Base-by-base conservation (phyloP, 306 rosid species). In the Quillaja saponaria region DNA sequence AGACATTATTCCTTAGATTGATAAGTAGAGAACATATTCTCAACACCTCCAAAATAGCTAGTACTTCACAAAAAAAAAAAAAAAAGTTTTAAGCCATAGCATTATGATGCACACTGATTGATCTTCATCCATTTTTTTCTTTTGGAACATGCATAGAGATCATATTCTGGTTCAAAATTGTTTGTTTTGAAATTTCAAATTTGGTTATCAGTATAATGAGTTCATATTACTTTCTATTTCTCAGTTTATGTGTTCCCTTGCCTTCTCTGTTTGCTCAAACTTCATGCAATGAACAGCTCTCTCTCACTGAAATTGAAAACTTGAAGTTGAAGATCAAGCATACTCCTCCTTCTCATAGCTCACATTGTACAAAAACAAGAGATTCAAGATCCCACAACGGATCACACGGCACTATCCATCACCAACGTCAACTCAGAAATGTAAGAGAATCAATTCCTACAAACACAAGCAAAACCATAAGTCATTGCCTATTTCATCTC, bases 21-120 rank as follows among this genome's bases (percentile, higher is more conserved):
- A 17, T 65, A 71, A 74, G 85, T 10, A 80, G 80, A 80, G 83
- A 58, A 83, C 79, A 83, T 40, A 83, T 80, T 66, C 85, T 69
- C 47, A 9, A 54, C 55, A 34, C 11, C 63, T 16, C n/a, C n/a
- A n/a, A 60, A 56, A 20, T n/a, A 41, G n/a, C n/a, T n/a, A n/a
- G n/a, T n/a, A n/a, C n/a, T n/a, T 37, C 44, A 25, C 70, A 56
- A 38, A 45, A 49, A 19, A 10, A 39, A 50, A 8, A 17, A 18
- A 10, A 55, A 34, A 40, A 19, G 52, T 44, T 17, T 46, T 63
- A 63, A 46, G 7, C 21, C 10, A 41, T n/a, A 16, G n/a, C n/a
- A n/a, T n/a, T n/a, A n/a, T n/a, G n/a, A n/a, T n/a, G n/a, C n/a
- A n/a, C n/a, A n/a, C n/a, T n/a, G n/a, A n/a, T n/a, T n/a, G n/a